Percentiles rank a stretch among this genome's conserved stretches.
Conservation (phyloP, 2,329 filamentous ascomycete species). For the Pseudophaeomoniella oleicola region DNA sequence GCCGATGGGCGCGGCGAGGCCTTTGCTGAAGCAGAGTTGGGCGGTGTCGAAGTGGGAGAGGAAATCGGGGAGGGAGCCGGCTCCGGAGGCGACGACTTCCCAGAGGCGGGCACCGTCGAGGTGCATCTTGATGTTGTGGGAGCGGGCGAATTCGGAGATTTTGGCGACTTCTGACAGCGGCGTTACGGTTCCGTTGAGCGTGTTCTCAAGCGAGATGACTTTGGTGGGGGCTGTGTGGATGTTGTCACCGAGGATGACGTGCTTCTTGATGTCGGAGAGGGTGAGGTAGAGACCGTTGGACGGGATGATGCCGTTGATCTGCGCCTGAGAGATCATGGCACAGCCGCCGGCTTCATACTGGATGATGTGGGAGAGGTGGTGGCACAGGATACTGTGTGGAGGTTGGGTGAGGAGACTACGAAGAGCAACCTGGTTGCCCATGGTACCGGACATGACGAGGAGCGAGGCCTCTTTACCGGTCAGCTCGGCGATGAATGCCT, state of each 20-base stretch:
- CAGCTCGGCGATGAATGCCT: slow-evolving; percentile 57
- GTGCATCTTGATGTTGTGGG: slow-evolving; percentile 54
- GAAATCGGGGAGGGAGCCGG: slow-evolving; percentile 52
- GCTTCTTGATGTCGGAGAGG: slow-evolving; percentile 56
- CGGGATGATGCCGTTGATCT: slow-evolving; percentile 52
- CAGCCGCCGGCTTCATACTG: slow-evolving; percentile 52
- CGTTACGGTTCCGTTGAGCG: slow-evolving; percentile 63
- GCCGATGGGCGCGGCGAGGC: slow-evolving; percentile 66
- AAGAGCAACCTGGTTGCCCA: slow-evolving; percentile 82
- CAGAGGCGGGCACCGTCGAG: slow-evolving; percentile 69
- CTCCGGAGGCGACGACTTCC: slow-evolving; percentile 62
- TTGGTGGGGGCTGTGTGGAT: slow-evolving; percentile 68
- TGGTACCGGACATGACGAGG: slow-evolving; percentile 78
- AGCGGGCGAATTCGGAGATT: slow-evolving; percentile 56
- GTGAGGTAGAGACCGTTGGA: slow-evolving; percentile 60
- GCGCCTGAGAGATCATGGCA: slow-evolving; percentile 55
- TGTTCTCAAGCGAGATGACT: slow-evolving; percentile 76
- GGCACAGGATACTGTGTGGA: slow-evolving; percentile 67
- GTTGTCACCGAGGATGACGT: slow-evolving; percentile 52
- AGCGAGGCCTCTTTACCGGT: slow-evolving; percentile 63
- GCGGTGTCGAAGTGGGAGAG: slow-evolving; percentile 58
- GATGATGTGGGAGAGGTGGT: slow-evolving; percentile 64
- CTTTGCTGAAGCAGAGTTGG: slow-evolving; percentile 69
- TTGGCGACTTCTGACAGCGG: slow-evolving; percentile 55
- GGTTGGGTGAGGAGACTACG: slow-evolving; percentile 65